These are phyloP conservation scores for Puccinia coronata DNA, from an alignment of 1,284 basidiomycete species.

Conservation along the genomic window DNA sequence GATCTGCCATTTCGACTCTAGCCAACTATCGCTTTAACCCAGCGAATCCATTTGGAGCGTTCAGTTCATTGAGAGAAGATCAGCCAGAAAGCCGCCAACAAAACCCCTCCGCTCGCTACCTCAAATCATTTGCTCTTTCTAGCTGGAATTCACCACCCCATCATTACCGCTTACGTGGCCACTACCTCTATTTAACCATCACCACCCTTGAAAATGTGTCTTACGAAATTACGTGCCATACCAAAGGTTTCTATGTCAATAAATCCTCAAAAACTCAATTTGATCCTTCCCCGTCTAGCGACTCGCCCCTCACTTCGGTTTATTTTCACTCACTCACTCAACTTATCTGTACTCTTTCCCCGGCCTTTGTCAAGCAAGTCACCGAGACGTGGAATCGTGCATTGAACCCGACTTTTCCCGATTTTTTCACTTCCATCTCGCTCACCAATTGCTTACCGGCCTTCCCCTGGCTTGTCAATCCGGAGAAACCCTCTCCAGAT, in stretches of 20 bases:
- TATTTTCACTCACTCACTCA: slow-evolving; percentile 36
- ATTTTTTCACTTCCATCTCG: slow-evolving; percentile 60
- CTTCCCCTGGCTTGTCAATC: slow-evolving; percentile 63
- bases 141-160: slow-evolving; percentile 67
- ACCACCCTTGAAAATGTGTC: slow-evolving; percentile 65
- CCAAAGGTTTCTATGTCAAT: slow-evolving; percentile 65
- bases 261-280: slow-evolving; percentile 55
- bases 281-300: slow-evolving; percentile 43
- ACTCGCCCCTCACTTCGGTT: neutral
- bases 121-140: slow-evolving; percentile 63
- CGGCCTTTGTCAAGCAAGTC: slow-evolving; percentile 31
- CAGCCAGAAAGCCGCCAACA: slow-evolving; percentile 55
- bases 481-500: slow-evolving; percentile 61
- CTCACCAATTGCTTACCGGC: slow-evolving; percentile 64
- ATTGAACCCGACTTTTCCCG: slow-evolving; percentile 51
- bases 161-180: slow-evolving; percentile 62
- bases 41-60: slow-evolving; percentile 56
- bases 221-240: slow-evolving; percentile 63
- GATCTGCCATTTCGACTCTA: slow-evolving; percentile 45
- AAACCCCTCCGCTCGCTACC: slow-evolving; percentile 58
- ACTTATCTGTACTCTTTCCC: slow-evolving; percentile 41
- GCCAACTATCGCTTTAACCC: slow-evolving; percentile 54
- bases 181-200: slow-evolving; percentile 65
- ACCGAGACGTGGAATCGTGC: slow-evolving; percentile 43
- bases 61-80: slow-evolving; percentile 61